A percentile compares a stretch with the other conserved stretches of the same genome.
Evolutionary conservation across 805 yeast species (phyloP).

Genomic region (Groenewaldozyma salmanticensis): DNA sequence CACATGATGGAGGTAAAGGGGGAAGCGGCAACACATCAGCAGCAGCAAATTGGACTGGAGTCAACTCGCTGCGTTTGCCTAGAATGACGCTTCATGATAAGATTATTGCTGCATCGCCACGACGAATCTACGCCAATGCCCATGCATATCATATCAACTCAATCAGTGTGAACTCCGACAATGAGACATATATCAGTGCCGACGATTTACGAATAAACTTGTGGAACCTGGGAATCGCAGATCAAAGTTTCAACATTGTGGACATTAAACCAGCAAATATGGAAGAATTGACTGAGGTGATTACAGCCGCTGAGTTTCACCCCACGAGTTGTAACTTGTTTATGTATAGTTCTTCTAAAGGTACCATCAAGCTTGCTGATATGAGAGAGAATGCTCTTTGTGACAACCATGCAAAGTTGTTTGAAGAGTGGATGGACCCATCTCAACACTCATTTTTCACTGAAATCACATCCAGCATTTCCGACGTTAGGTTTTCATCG

Average conservation of each 20-base stretch:
- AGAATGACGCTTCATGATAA: conserved; percentile 88
- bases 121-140: conserved; percentile 84
- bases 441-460: conserved; percentile 91
- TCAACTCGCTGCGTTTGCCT: conserved; percentile 59
- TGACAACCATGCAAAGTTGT: conserved; percentile 70
- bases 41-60: conserved; percentile 17
- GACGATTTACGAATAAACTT: conserved; percentile 93
- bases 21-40: background rate
- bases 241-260: conserved; percentile 92
- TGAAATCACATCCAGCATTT: conserved; percentile 88
- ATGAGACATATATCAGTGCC: conserved; percentile 85
- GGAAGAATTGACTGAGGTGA: conserved; percentile 98
- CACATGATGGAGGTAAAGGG: conserved; percentile 5
- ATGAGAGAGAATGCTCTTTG: conserved; percentile 95
- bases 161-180: conserved; percentile 87
- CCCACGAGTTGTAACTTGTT: conserved; percentile 86
- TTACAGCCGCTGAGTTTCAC: conserved; percentile 93
- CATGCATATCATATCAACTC: conserved; percentile 98
- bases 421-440: conserved; percentile 91
- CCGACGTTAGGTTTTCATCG: conserved; percentile 84
- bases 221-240: conserved; percentile 92
- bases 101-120: conserved; percentile 90
- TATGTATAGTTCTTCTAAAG: conserved; percentile 92
- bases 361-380: conserved; percentile 89
- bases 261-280: conserved; percentile 96